Conservation (phyloP, 495 filamentous ascomycete species). For the Lophiostoma macrostomum region DNA sequence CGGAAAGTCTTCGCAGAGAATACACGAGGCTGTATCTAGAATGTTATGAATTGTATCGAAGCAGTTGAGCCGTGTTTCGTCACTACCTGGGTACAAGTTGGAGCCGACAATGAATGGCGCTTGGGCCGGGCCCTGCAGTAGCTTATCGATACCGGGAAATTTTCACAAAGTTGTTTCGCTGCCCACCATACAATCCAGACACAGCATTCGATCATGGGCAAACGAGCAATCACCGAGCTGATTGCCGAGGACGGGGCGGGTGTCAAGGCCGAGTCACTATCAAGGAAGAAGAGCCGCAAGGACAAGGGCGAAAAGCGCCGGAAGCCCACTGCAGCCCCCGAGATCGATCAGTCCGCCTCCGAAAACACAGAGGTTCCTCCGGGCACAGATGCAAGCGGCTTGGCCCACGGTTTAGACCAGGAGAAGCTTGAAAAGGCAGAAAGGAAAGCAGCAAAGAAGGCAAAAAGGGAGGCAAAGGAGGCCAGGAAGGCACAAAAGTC, state of each 20-base stretch:
- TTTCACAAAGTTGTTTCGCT: not conserved
- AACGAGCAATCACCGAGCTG: slow-evolving; percentile 25
- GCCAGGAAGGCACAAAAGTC: slow-evolving; percentile 16
- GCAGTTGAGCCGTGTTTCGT: too few relatives aligned
- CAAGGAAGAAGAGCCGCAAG: slow-evolving; percentile 32
- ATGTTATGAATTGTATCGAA: too few relatives aligned
- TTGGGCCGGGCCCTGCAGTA: too few relatives aligned
- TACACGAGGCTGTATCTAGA: too few relatives aligned
- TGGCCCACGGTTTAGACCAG: not conserved
- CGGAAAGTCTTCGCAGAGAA: too few relatives aligned
- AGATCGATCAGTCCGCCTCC: not conserved
- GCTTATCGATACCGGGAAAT: too few relatives aligned
- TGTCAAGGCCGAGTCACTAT: slow-evolving; percentile 5
- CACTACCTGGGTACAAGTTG: too few relatives aligned
- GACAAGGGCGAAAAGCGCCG: slow-evolving; percentile 26
- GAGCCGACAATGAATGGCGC: too few relatives aligned
- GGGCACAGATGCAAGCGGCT: not conserved
- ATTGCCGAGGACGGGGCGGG: slow-evolving; percentile 11
- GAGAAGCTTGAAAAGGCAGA: slow-evolving; percentile 35
- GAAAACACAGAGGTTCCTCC: not conserved
- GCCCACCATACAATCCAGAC: not conserved
- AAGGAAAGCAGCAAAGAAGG: slow-evolving; percentile 38
- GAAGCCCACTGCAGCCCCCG: not conserved
- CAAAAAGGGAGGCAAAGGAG: slow-evolving; percentile 30
- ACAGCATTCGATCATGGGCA: slow-evolving; percentile 34